Percentiles rank a stretch among this genome's conserved stretches.
phyloP scores from a whole-genome alignment of 352 stramenopile species.

The Phytophthora pisi region DNA sequence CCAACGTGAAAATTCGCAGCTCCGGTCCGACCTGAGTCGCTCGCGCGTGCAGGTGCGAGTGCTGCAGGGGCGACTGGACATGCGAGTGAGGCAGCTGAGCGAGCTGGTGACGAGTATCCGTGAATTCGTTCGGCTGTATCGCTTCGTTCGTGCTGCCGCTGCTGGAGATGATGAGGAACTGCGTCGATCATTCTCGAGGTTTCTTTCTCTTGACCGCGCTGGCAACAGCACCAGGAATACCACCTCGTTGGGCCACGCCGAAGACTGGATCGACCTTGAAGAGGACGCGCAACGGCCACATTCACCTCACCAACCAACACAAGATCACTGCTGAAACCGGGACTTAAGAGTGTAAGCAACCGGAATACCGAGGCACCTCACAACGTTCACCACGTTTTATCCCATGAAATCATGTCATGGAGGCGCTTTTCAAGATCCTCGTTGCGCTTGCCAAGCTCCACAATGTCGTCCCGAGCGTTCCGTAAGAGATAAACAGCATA shows the following conservation, averaged over 20 bases:
- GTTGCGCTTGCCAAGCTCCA: constrained; percentile 58
- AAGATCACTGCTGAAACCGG: too few relatives aligned
- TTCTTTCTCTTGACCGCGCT: background rate
- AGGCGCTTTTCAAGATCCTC: constrained; percentile 58
- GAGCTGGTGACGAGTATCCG: constrained; percentile 17
- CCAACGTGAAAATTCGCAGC: constrained; percentile 12
- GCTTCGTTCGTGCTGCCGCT: background rate
- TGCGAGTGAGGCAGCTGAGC: constrained; percentile 7
- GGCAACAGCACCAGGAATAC: constrained; percentile 4
- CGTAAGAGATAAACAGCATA: constrained; percentile 57
- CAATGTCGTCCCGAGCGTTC: constrained; percentile 70
- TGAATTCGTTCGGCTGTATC: constrained; percentile 12
- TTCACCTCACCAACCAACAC: background rate
- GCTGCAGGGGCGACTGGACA: constrained; percentile 6
- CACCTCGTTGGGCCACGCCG: background rate
- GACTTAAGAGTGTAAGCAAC: background rate
- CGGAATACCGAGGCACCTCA: background rate
- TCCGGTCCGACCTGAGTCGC: constrained; percentile 12
- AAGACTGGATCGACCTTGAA: constrained; percentile 9
- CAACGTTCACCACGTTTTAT: constrained; percentile 41
- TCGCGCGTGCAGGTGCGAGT: background rate
- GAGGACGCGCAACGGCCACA: background rate
- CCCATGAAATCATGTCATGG: constrained; percentile 40
- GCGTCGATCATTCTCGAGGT: background rate
- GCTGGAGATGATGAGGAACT: background rate